A percentile compares a stretch with the other conserved stretches of the same genome.
phyloP scores from a whole-genome alignment of 176 grass and related monocot genomes.

The Avena sativa region DNA sequence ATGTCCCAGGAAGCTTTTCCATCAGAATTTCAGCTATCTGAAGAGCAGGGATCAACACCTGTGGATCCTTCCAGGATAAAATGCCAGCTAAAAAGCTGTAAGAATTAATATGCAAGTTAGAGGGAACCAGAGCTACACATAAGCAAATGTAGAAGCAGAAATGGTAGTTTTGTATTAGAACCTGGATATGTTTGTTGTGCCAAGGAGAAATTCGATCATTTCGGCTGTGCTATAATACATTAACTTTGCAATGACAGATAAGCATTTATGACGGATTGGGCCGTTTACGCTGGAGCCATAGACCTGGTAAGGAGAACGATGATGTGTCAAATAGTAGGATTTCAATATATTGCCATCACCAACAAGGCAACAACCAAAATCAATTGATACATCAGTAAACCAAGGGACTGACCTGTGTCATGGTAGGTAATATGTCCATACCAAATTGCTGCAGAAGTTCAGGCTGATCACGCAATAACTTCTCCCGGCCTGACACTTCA shows the following conservation, averaged over 20 bases:
- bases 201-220: conserved; percentile 78
- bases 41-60: conserved; percentile 81
- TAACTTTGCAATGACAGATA: conserved; percentile 81
- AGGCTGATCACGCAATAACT: conserved; percentile 81
- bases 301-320: conserved; percentile 51
- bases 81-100: conserved; percentile 91
- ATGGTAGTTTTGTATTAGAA: conserved; percentile 31
- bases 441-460: conserved; percentile 92
- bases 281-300: conserved; percentile 83
- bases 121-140: not conserved
- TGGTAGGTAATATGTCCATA: conserved; percentile 78
- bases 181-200: conserved; percentile 90
- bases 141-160: conserved; percentile 17
- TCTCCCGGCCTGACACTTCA: conserved; percentile 69
- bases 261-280: conserved; percentile 77
- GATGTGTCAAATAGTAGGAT: conserved; percentile 7
- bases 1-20: conserved; percentile 87
- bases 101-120: conserved; percentile 20
- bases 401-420: conserved; percentile 66
- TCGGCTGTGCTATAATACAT: conserved; percentile 90
- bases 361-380: conserved; percentile 2
- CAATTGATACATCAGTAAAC: not conserved
- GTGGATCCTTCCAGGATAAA: conserved; percentile 89
- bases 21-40: conserved; percentile 89
- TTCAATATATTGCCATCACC: conserved; percentile 6